A percentile compares a stretch with the other conserved stretches of the same genome.
Evolutionary conservation across 768 basidiomycete species (phyloP).

Genomic region (Cyclocybe aegerita): DNA sequence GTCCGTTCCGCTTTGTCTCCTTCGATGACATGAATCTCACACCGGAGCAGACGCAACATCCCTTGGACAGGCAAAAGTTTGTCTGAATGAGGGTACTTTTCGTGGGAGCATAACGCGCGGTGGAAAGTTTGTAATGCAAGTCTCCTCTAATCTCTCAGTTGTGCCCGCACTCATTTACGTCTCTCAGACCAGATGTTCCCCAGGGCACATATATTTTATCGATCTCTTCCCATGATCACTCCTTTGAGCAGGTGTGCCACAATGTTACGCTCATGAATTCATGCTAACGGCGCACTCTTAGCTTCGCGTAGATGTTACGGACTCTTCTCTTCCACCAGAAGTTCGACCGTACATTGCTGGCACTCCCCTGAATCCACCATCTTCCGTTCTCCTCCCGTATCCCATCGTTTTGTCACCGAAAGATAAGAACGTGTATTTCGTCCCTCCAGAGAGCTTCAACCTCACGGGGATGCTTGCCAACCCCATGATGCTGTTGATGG

Average conservation of each 20-base stretch:
- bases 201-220: conserved; percentile 70
- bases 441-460: conserved; percentile 72
- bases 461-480: conserved; percentile 74
- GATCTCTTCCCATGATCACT: conserved; percentile 62
- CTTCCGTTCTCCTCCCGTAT: conserved; percentile 55
- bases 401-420: conserved; percentile 59
- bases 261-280: neutral
- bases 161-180: neutral
- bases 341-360: conserved; percentile 66
- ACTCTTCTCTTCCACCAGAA: conserved; percentile 35
- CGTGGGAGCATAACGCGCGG: conserved; percentile 52
- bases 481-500: conserved; percentile 84
- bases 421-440: conserved; percentile 61
- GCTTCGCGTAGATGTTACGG: conserved; percentile 67
- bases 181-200: conserved; percentile 61
- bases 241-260: conserved; percentile 65
- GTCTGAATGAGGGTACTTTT: conserved; percentile 58
- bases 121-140: conserved; percentile 72
- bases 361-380: conserved; percentile 63
- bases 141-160: neutral
- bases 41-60: conserved; percentile 25
- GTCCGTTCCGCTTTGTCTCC: conserved; percentile 33
- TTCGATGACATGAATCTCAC: conserved; percentile 3
- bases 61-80: conserved; percentile 57
- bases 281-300: conserved; percentile 23